These are phyloP conservation scores for Pseudopithomyces maydicus DNA, from an alignment of 2,329 filamentous ascomycete species.

Conservation along the genomic window DNA sequence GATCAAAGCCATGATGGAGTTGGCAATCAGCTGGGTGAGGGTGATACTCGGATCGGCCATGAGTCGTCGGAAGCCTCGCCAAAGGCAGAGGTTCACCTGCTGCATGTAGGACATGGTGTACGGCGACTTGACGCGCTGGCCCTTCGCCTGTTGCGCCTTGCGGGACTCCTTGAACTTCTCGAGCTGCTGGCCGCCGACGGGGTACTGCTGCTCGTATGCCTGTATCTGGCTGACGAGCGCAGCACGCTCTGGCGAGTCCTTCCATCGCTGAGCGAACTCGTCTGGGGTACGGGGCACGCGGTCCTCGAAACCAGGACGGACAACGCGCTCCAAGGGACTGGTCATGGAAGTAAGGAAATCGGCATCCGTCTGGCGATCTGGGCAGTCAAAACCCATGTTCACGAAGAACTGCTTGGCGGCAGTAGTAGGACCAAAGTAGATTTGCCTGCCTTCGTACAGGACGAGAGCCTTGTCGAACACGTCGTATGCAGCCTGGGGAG, in stretches of 20 bases:
- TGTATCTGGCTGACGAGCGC: conserved; percentile 52
- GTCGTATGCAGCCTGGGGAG: conserved; percentile 71
- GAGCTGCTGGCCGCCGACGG: conserved; percentile 51
- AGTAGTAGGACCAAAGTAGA: conserved; percentile 70
- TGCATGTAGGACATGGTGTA: conserved; percentile 79
- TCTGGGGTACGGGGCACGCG: conserved; percentile 55
- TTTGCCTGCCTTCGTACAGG: conserved; percentile 70
- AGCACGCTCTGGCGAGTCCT: conserved; percentile 57
- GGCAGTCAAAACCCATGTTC: conserved; percentile 73
- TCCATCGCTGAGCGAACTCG: conserved; percentile 59
- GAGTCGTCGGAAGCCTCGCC: conserved; percentile 79
- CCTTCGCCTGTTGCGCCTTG: conserved; percentile 53
- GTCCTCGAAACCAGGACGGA: conserved; percentile 51
- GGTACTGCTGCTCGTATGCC: conserved; percentile 52
- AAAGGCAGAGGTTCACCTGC: conserved; percentile 79
- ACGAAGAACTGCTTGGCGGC: conserved; percentile 72
- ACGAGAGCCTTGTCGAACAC: conserved; percentile 72
- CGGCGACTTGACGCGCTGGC: conserved; percentile 69
- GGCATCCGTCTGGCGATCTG: conserved; percentile 71
- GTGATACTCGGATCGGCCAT: conserved; percentile 78
- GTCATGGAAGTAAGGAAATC: conserved; percentile 82
- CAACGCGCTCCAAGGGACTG: conserved; percentile 52
- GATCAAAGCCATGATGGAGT: conserved; percentile 77
- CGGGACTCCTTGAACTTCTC: conserved; percentile 54
- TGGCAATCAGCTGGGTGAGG: conserved; percentile 70